phyloP scores from a whole-genome alignment of 2,329 filamentous ascomycete genomes.

The Sporothrix brunneoviolacea region DNA sequence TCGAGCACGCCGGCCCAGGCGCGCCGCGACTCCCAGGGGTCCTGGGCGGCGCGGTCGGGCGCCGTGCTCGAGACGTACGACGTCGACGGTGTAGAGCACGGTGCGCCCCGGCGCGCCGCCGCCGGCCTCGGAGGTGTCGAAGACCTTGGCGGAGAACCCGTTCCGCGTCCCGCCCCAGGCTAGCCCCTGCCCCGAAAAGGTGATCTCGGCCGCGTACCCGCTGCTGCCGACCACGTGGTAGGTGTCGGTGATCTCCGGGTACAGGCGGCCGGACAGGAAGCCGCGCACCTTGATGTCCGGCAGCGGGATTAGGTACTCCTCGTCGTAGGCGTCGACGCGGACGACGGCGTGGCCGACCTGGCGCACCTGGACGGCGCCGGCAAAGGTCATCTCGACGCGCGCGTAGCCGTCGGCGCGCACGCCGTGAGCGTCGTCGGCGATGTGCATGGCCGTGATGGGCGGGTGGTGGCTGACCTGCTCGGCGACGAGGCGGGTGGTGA shows the following conservation, averaged over 20 bases:
- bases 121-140: conserved; percentile 32
- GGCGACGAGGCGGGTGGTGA: conserved; percentile 30
- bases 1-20: conserved; percentile 75
- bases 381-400: conserved; percentile 46
- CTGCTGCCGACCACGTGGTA: conserved; percentile 40
- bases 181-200: conserved; percentile 40
- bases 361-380: conserved; percentile 41
- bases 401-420: conserved; percentile 45
- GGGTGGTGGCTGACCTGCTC: conserved; percentile 50
- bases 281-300: conserved; percentile 43
- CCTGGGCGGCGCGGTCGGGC: conserved; percentile 67
- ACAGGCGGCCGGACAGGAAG: conserved; percentile 39
- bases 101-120: conserved; percentile 24
- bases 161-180: conserved; percentile 38
- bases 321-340: conserved; percentile 41
- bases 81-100: conserved; percentile 32
- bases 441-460: conserved; percentile 47
- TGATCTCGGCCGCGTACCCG: conserved; percentile 40
- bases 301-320: conserved; percentile 43
- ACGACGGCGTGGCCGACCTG: conserved; percentile 45
- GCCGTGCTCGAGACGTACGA: conserved; percentile 40
- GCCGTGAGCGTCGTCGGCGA: conserved; percentile 33
- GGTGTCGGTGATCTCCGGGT: conserved; percentile 41
- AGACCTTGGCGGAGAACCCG: conserved; percentile 38
- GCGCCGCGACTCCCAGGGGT: conserved; percentile 69